Evolutionary conservation across 805 yeast genomes (phyloP).

Genomic region (Candida sithepensis): DNA sequence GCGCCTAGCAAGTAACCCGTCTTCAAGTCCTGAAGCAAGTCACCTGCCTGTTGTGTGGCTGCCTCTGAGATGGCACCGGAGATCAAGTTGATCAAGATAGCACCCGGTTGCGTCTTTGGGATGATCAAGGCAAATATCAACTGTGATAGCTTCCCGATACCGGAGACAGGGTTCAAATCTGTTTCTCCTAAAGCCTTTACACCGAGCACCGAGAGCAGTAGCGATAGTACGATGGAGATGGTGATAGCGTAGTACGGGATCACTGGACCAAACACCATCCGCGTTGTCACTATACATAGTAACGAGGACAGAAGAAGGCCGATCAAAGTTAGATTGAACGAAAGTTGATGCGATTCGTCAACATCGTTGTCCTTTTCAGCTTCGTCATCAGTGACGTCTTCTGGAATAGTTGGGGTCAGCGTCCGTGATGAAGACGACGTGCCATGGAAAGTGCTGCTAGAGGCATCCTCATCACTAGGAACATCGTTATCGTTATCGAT

Average conservation of each 20-base stretch:
- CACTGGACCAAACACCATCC: slow-evolving; percentile 62
- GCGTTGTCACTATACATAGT: slow-evolving; percentile 62
- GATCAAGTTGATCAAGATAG: slow-evolving; percentile 77
- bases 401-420: neutral
- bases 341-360: slow-evolving; percentile 46
- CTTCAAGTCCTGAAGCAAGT: slow-evolving; percentile 93
- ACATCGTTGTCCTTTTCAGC: slow-evolving; percentile 27
- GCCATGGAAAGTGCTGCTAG: slow-evolving; percentile 22
- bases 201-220: slow-evolving; percentile 78
- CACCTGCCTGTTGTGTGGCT: slow-evolving; percentile 99
- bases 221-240: slow-evolving; percentile 68
- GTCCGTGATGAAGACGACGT: slow-evolving; percentile 5
- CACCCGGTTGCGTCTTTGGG: slow-evolving; percentile 72
- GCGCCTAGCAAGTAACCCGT: slow-evolving; percentile 93
- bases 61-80: slow-evolving; percentile 99
- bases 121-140: slow-evolving; percentile 78
- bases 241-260: slow-evolving; percentile 70
- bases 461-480: slow-evolving; percentile 21
- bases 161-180: slow-evolving; percentile 93
- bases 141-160: slow-evolving; percentile 93
- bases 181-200: slow-evolving; percentile 96
- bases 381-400: slow-evolving; percentile 3
- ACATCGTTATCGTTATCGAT: slow-evolving; percentile 8
- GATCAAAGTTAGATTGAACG: slow-evolving; percentile 41
- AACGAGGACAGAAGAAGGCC: slow-evolving; percentile 69